Evolutionary conservation across 805 yeast genomes (phyloP).

Genomic region (Yamadazyma scolyti): DNA sequence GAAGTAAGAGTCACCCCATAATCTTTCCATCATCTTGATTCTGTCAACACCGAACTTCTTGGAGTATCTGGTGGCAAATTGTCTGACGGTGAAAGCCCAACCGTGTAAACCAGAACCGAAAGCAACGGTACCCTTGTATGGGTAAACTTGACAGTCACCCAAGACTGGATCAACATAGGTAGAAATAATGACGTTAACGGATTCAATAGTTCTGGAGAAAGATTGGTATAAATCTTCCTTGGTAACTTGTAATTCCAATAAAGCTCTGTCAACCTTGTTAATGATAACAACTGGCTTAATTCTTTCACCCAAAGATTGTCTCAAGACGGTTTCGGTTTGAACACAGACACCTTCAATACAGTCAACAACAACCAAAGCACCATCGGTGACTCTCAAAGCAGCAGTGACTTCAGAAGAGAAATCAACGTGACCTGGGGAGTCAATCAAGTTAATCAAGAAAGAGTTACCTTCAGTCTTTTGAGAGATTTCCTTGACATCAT

Average conservation of each 20-base stretch:
- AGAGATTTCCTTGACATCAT: conserved; percentile 82
- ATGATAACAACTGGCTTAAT: conserved; percentile 97
- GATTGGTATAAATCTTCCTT: conserved; percentile 99
- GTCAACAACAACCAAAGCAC: conserved; percentile 99
- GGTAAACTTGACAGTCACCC: conserved; percentile 98
- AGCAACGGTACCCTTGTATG: conserved; percentile 98
- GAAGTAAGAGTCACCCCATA: conserved; percentile 99
- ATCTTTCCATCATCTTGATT: conserved; percentile 96
- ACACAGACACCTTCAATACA: conserved; percentile 99
- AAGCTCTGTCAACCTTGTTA: conserved; percentile 99
- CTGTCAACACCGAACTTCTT: conserved; percentile 99
- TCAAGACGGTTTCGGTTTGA: conserved; percentile 98
- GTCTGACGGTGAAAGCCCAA: conserved; percentile 99
- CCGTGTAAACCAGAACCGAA: conserved; percentile 99
- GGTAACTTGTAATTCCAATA: conserved; percentile 96
- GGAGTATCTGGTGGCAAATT: conserved; percentile 96
- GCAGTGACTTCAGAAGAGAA: conserved; percentile 99
- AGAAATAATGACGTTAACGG: conserved; percentile 96
- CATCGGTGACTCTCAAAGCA: conserved; percentile 99
- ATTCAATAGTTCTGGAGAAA: conserved; percentile 97
- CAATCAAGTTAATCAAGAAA: conserved; percentile 96
- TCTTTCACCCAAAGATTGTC: conserved; percentile 99
- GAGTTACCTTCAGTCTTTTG: conserved; percentile 91
- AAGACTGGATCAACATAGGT: conserved; percentile 86
- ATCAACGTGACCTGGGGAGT: conserved; percentile 99